Evolutionary conservation across 768 basidiomycete species (phyloP).

Genomic region (Trametes punicea): DNA sequence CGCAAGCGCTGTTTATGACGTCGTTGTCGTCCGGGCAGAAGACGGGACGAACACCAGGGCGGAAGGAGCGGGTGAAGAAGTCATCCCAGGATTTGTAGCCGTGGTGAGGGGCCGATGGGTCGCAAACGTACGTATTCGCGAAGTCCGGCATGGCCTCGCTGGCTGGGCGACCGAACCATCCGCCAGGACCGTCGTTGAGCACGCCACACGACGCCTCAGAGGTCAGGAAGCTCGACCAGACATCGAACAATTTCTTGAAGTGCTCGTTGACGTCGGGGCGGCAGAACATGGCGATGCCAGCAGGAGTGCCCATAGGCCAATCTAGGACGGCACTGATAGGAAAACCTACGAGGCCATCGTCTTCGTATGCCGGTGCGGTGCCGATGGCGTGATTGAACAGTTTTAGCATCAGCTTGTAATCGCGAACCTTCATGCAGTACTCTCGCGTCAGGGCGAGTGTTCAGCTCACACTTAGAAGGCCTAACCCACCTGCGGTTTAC

Average conservation of each 20-base stretch:
- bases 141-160: slow-evolving; percentile 18
- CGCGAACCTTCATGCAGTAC: slow-evolving; percentile 30
- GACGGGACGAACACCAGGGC: slow-evolving; percentile 20
- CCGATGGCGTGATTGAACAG: slow-evolving; percentile 42
- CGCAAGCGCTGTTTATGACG: slow-evolving; percentile 52
- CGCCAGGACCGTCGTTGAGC: slow-evolving; percentile 35
- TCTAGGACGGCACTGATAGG: slow-evolving; percentile 48
- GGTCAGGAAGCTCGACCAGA: slow-evolving; percentile 47
- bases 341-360: slow-evolving; percentile 41
- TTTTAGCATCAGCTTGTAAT: slow-evolving; percentile 40
- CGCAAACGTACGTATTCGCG: slow-evolving; percentile 34
- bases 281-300: slow-evolving; percentile 33
- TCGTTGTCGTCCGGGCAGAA: slow-evolving; percentile 2
- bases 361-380: slow-evolving; percentile 41
- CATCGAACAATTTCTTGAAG: slow-evolving; percentile 47
- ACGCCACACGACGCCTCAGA: slow-evolving; percentile 42
- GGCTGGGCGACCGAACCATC: slow-evolving; percentile 48
- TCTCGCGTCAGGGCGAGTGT: background rate
- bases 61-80: slow-evolving; percentile 38
- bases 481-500: slow-evolving; percentile 4
- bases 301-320: slow-evolving; percentile 41
- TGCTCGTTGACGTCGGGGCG: slow-evolving; percentile 43
- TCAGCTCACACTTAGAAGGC: background rate
- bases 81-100: slow-evolving; percentile 34
- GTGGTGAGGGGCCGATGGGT: slow-evolving; percentile 30